Conservation (phyloP, 2,329 filamentous ascomycete genomes). For the Fusarium sp. region DNA sequence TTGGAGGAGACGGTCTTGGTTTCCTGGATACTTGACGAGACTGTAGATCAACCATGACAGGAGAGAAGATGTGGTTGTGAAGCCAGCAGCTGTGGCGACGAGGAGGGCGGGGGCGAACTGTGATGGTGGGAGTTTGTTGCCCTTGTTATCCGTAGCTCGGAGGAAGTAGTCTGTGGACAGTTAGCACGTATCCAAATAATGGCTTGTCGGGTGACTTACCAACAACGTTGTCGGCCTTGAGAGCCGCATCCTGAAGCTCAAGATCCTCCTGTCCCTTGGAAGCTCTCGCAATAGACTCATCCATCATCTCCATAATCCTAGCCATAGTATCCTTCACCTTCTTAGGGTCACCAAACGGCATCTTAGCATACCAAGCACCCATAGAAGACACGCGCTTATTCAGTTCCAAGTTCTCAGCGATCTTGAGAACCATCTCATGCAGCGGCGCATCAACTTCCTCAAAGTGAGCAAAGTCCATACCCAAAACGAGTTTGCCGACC, state of each 20-base stretch:
- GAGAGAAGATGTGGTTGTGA: conserved; percentile 69
- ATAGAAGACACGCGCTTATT: conserved; percentile 69
- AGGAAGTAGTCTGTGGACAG: conserved; percentile 59
- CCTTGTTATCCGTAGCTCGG: conserved; percentile 65
- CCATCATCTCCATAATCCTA: conserved; percentile 53
- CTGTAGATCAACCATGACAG: conserved; percentile 69
- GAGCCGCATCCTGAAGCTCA: conserved; percentile 61
- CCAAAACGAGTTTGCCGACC: conserved; percentile 58
- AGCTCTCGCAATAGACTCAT: conserved; percentile 53
- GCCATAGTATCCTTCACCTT: conserved; percentile 52
- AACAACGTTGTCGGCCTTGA: conserved; percentile 59
- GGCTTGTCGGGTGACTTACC: not conserved
- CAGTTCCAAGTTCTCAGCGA: conserved; percentile 63
- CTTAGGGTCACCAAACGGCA: conserved; percentile 69
- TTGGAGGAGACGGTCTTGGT: conserved; percentile 68
- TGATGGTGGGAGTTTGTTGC: conserved; percentile 61
- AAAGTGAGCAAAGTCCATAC: conserved; percentile 61
- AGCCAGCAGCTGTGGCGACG: conserved; percentile 68
- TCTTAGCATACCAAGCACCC: conserved; percentile 65
- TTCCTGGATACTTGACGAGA: conserved; percentile 64
- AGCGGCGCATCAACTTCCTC: conserved; percentile 57
- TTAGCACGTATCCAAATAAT: not conserved
- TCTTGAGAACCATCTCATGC: conserved; percentile 63
- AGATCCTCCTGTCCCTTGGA: conserved; percentile 54
- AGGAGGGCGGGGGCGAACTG: conserved; percentile 53